Percentiles rank a stretch among this genome's conserved stretches.
phyloP scores from a whole-genome alignment of 2,329 filamentous ascomycete species.

The Apiospora marii region DNA sequence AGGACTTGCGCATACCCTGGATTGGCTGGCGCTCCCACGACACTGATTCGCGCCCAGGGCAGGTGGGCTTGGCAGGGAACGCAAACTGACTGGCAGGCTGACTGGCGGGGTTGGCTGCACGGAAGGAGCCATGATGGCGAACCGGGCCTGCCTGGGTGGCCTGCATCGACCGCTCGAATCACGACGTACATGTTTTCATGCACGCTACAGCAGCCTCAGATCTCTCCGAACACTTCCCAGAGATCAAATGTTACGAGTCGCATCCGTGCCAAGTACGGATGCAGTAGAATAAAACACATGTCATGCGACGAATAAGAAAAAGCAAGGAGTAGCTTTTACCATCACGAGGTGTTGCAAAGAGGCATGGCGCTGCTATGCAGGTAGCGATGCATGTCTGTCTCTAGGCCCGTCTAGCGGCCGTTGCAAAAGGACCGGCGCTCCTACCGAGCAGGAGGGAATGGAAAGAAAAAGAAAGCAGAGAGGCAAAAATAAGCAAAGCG shows the following conservation, averaged over 20 bases:
- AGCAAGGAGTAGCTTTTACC: background rate
- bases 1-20: background rate
- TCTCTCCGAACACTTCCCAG: constrained; percentile 2
- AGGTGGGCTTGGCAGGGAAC: background rate
- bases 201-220: constrained; percentile 13
- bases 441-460: background rate
- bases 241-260: constrained; percentile 15
- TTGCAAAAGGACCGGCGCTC: constrained; percentile 19
- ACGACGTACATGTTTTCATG: constrained; percentile 3
- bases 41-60: background rate
- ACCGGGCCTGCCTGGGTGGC: background rate
- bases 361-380: background rate
- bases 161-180: constrained; percentile 1
- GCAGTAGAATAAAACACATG: constrained; percentile 12
- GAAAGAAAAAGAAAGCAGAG: background rate
- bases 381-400: constrained; percentile 14
- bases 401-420: constrained; percentile 25
- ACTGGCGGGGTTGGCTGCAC: background rate
- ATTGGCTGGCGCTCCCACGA: background rate
- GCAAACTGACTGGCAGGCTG: background rate
- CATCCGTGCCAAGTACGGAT: background rate
- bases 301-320: background rate
- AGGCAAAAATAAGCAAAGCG: background rate
- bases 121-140: constrained; percentile 8
- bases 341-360: constrained; percentile 11